These are phyloP conservation scores for Potentilla sterilis DNA, from an alignment of 306 rosid genomes.

Conservation along the genomic window DNA sequence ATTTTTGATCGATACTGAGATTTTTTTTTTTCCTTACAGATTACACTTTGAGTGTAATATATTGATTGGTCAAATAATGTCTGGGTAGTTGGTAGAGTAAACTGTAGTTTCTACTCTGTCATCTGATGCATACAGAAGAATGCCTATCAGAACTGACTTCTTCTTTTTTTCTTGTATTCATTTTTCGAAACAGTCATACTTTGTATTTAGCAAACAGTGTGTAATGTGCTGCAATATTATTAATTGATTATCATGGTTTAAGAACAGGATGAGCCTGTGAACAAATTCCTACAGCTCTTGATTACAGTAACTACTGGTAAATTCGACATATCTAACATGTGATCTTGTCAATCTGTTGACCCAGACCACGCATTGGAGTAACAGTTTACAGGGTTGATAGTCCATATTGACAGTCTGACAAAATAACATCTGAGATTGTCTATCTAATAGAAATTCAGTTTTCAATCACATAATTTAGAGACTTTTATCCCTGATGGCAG, in stretches of 20 bases:
- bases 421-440: not conserved
- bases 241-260: not conserved
- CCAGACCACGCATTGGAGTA: not conserved
- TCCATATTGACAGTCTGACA: conserved; percentile 10
- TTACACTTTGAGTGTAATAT: conserved; percentile 7
- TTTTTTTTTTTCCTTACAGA: not conserved
- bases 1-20: not conserved
- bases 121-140: not conserved
- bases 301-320: not conserved
- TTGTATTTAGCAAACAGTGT: not conserved
- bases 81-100: conserved; percentile 5
- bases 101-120: not conserved
- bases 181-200: not conserved
- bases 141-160: not conserved
- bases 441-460: not conserved
- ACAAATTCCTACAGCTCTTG: not conserved
- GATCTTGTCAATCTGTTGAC: conserved; percentile 3
- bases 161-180: not conserved
- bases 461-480: not conserved
- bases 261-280: not conserved
- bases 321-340: not conserved
- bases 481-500: not conserved
- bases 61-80: conserved; percentile 3
- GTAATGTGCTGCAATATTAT: conserved; percentile 10
- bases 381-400: conserved; percentile 13